Conservation (phyloP, 768 basidiomycete species). For the Lanmaoa pseudosensibilis region DNA sequence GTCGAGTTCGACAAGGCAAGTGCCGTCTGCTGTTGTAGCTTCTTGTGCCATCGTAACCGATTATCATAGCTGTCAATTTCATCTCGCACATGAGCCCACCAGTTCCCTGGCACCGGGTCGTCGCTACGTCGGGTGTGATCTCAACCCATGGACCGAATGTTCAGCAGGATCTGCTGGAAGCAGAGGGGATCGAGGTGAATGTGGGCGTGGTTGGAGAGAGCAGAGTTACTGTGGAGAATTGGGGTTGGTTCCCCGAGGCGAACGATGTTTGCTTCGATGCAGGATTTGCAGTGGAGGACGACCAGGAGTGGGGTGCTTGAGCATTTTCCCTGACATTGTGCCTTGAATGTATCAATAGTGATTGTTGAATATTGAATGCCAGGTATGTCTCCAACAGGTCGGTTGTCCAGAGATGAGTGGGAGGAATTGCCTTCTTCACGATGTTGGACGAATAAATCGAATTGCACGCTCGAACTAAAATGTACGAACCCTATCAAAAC, state of each 20-base stretch:
- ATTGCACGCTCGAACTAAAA: too few species aligned
- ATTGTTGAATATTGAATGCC: background rate
- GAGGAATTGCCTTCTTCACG: too few species aligned
- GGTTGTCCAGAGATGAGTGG: too few species aligned
- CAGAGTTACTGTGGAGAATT: constrained; percentile 59
- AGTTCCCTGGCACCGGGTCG: constrained; percentile 80
- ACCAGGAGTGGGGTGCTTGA: constrained; percentile 15
- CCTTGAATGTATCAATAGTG: background rate
- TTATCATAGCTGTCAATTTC: constrained; percentile 64
- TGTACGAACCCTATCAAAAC: constrained; percentile 32
- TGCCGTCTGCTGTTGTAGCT: background rate
- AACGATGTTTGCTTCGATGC: background rate
- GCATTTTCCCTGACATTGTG: background rate
- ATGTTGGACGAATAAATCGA: too few species aligned
- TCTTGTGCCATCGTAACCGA: background rate
- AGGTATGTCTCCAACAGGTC: too few species aligned
- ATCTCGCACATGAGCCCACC: constrained; percentile 52
- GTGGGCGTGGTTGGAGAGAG: constrained; percentile 50
- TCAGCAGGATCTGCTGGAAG: constrained; percentile 67
- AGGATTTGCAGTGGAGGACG: background rate
- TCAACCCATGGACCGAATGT: constrained; percentile 49
- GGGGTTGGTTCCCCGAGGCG: constrained; percentile 58
- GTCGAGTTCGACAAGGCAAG: constrained; percentile 76
- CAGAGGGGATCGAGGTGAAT: constrained; percentile 73
- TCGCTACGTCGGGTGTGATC: constrained; percentile 63